Conservation (phyloP, 345 rosid species). For the Clarkia xantiana region DNA sequence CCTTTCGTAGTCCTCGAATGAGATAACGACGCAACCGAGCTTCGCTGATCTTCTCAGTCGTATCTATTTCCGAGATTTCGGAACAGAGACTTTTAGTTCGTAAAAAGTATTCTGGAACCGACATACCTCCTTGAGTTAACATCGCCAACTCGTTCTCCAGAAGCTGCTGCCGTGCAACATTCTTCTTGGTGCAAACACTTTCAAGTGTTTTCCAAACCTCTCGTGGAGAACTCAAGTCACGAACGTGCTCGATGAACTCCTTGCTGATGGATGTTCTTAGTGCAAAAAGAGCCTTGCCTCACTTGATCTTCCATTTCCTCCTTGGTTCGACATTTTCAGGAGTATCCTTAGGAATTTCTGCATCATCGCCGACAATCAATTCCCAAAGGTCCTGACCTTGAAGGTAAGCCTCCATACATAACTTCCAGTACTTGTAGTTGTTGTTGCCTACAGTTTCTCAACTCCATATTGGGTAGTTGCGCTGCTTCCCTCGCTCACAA, state of each 20-base stretch:
- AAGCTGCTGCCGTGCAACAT: background rate
- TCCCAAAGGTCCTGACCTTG: too few relatives aligned
- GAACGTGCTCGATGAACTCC: conserved; percentile 12
- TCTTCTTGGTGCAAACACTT: conserved; percentile 2
- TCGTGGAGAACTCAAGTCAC: conserved; percentile 1
- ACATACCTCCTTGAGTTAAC: conserved; percentile 4
- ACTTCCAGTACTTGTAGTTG: too few relatives aligned
- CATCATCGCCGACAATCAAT: background rate
- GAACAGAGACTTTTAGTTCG: conserved; percentile 1
- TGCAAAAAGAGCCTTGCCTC: conserved; percentile 5
- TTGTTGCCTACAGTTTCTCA: too few relatives aligned
- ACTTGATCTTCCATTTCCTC: conserved; percentile 1
- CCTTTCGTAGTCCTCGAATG: conserved; percentile 5
- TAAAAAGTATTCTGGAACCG: conserved; percentile 4
- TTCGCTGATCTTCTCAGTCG: conserved; percentile 2
- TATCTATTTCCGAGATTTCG: conserved; percentile 8
- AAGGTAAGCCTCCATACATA: too few relatives aligned
- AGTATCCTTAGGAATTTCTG: background rate
- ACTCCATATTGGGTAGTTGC: too few relatives aligned
- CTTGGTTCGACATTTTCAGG: background rate
- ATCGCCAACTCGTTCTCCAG: conserved; percentile 6
- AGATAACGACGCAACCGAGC: conserved; percentile 3
- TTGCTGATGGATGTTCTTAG: conserved; percentile 1
- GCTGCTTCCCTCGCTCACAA: too few relatives aligned
- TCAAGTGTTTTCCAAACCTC: conserved; percentile 9